These are phyloP conservation scores for Astrothelium subdiscretum DNA, from an alignment of 495 filamentous ascomycete genomes.

Conservation along the genomic window DNA sequence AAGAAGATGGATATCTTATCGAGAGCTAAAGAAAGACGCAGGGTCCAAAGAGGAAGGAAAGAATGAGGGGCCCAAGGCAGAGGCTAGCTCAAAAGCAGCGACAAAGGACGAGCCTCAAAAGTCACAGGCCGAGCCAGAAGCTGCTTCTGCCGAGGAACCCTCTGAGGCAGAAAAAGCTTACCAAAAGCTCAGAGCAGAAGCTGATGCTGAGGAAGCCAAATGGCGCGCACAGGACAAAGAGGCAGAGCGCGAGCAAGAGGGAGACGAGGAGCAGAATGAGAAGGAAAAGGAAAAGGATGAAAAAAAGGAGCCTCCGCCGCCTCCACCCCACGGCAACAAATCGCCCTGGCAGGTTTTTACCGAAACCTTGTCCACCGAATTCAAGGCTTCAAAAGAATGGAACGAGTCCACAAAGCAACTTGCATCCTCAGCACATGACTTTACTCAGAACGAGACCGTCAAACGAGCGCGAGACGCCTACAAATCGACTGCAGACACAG, in stretches of 20 bases:
- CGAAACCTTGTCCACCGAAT: slow-evolving; percentile 82
- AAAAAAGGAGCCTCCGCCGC: slow-evolving; percentile 61
- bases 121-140: slow-evolving; percentile 8
- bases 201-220: slow-evolving; percentile 27
- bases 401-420: slow-evolving; percentile 95
- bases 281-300: slow-evolving; percentile 50
- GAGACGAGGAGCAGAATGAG: slow-evolving; percentile 19
- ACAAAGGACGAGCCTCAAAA: slow-evolving; percentile 14
- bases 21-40: slow-evolving; percentile 33
- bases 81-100: slow-evolving; percentile 10
- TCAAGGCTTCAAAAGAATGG: slow-evolving; percentile 98
- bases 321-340: slow-evolving; percentile 93
- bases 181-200: slow-evolving; percentile 28
- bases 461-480: slow-evolving; percentile 77
- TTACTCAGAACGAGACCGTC: slow-evolving; percentile 90
- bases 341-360: slow-evolving; percentile 97
- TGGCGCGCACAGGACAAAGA: slow-evolving; percentile 22
- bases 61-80: slow-evolving; percentile 24
- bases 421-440: slow-evolving; percentile 73
- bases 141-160: slow-evolving; percentile 35
- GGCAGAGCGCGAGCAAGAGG: slow-evolving; percentile 20
- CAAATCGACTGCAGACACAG: slow-evolving; percentile 65
- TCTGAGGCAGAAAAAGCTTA: slow-evolving; percentile 24
- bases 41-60: slow-evolving; percentile 33
- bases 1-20: slow-evolving; percentile 9